Evolutionary conservation across 331 rosid species (phyloP).

Genomic region (Saraca asoca): DNA sequence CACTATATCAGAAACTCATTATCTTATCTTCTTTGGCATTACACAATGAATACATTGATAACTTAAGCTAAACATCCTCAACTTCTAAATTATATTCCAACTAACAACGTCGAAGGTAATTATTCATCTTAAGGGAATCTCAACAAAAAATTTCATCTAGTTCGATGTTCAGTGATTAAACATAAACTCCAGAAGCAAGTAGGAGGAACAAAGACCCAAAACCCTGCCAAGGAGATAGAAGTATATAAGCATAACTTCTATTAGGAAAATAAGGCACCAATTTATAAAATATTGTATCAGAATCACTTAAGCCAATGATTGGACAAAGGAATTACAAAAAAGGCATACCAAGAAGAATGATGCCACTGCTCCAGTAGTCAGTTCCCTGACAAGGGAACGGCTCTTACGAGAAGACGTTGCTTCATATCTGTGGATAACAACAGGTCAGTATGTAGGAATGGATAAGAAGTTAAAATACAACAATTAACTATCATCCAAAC

Average conservation of each 20-base stretch:
- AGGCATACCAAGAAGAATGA: conserved; percentile 84
- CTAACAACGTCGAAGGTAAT: conserved; percentile 33
- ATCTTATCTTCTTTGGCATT: conserved; percentile 33
- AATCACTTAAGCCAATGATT: conserved; percentile 10
- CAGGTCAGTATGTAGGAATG: neutral
- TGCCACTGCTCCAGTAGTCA: conserved; percentile 78
- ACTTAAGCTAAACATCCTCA: conserved; percentile 21
- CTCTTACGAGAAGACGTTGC: conserved; percentile 84
- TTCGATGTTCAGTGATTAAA: conserved; percentile 42
- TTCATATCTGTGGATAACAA: conserved; percentile 69
- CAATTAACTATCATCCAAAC: conserved; percentile 6
- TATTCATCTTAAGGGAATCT: conserved; percentile 39
- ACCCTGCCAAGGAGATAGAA: conserved; percentile 62
- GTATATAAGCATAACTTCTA: conserved; percentile 20
- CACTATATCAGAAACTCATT: conserved; percentile 29
- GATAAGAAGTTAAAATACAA: neutral
- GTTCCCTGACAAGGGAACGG: conserved; percentile 83
- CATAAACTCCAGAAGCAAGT: conserved; percentile 90
- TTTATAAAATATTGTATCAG: conserved; percentile 22
- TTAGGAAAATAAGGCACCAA: too few relatives aligned
- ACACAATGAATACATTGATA: conserved; percentile 29
- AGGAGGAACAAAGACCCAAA: conserved; percentile 93
- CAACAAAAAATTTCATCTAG: conserved; percentile 44
- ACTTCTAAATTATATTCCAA: conserved; percentile 27
- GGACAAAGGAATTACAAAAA: conserved; percentile 9